A percentile compares a stretch with the other conserved stretches of the same genome.
These are phyloP conservation scores for Vaccinium macrocarpon DNA, from an alignment of 148 eudicot genomes.

Conservation along the genomic window DNA sequence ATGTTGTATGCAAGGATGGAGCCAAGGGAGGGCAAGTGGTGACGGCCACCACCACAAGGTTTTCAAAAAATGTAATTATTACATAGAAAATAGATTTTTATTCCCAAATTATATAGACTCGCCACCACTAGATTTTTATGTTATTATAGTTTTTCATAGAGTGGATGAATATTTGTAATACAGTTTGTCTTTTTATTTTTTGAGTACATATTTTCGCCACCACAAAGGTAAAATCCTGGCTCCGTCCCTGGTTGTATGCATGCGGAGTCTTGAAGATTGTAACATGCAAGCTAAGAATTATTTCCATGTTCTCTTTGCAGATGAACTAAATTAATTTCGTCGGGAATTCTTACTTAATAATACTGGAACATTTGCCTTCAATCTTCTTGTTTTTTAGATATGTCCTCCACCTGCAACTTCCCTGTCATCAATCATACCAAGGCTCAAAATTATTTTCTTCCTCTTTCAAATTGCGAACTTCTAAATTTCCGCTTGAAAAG, in stretches of 20 bases:
- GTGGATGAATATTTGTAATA: no score
- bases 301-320: conserved; percentile 31
- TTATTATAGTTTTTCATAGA: no score
- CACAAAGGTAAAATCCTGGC: no score
- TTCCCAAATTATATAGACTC: no score
- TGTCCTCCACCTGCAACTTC: conserved; percentile 35
- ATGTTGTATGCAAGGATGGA: background rate
- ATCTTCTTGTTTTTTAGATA: conserved; percentile 55
- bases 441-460: conserved; percentile 25
- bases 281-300: conserved; percentile 12
- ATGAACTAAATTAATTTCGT: conserved; percentile 12
- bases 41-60: no score
- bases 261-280: background rate
- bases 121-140: no score
- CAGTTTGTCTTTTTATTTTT: no score
- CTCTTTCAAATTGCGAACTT: conserved; percentile 29
- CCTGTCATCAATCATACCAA: conserved; percentile 32
- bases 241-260: background rate
- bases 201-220: no score
- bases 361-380: conserved; percentile 71
- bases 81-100: no score
- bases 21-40: no score
- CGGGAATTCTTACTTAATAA: conserved; percentile 23
- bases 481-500: conserved; percentile 35
- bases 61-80: no score